Evolutionary conservation across 1,284 basidiomycete genomes (phyloP), one percentile per base, ranked within the genome.

Genomic region (Pyrrhoderma noxium): DNA sequence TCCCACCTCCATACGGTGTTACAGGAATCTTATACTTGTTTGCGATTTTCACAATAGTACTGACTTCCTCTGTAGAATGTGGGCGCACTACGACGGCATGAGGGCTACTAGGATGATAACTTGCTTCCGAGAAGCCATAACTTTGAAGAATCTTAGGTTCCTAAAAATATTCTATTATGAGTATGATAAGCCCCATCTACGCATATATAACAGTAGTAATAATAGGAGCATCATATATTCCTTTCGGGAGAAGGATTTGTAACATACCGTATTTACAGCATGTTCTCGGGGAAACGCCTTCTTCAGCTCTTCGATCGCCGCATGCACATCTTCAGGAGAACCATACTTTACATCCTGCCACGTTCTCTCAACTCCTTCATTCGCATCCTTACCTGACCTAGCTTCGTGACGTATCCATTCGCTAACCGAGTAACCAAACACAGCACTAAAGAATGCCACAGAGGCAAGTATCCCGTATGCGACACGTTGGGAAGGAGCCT

Each of bases 111-210:
- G 80, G 77, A 60, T 81, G 81, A 59, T 85, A 84, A 1, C 82
- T 81, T 57, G 84, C 79, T 55, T 79, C 76, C 0, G 83, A 85
- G 27, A 76, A 82, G 2, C 84, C 84, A 54, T 83, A 74, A 23
- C 70, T 70, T 49, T 69, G 65, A 45, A 85, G 63, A 8, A 69
- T 64, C 23, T 75, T 68, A 7, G 70, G 65, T 56, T 79, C 74
- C 51, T 52, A 25, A 16, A 25, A 27, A 42, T 16, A 31, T n/a
- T n/a, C n/a, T n/a, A n/a, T n/a, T n/a, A n/a, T n/a, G n/a, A n/a
- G 21, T 8, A 7, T 19, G 38, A 13, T 19, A 14, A 14, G n/a
- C 3, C 13, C 13, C 25, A 22, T 19, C 14, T 19, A 13, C 40
- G 14, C 11, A 42, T n/a, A n/a, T n/a, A n/a, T n/a, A n/a, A n/a